Percentiles rank a stretch among this genome's conserved stretches.
These are phyloP conservation scores for Aurifilum marmelostoma DNA, from an alignment of 2,329 filamentous ascomycete genomes.

Conservation along the genomic window DNA sequence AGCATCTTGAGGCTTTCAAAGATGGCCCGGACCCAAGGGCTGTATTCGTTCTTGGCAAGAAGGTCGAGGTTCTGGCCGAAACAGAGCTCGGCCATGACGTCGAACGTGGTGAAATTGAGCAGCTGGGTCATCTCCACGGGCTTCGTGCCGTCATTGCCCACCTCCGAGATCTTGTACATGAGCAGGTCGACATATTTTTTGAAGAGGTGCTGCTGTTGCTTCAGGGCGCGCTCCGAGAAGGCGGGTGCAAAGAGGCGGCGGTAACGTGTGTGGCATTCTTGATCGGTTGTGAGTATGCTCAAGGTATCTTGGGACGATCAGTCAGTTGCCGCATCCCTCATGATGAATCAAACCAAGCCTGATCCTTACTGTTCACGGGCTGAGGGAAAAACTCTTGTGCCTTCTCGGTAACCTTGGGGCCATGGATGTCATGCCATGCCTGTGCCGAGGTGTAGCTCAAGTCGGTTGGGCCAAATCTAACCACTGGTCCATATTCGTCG, in stretches of 20 bases:
- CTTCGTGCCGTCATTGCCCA: constrained; percentile 21
- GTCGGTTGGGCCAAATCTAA: constrained; percentile 18
- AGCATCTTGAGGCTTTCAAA: constrained; percentile 34
- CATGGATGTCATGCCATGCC: constrained; percentile 33
- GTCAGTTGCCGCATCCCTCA: background rate
- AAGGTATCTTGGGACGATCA: constrained; percentile 21
- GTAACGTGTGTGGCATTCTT: constrained; percentile 31
- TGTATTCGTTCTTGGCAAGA: constrained; percentile 28
- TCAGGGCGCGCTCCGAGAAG: constrained; percentile 32
- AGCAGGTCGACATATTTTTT: constrained; percentile 43
- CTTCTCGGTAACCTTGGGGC: constrained; percentile 27
- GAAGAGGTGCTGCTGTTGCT: constrained; percentile 35
- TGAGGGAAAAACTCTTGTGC: constrained; percentile 30
- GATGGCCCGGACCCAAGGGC: constrained; percentile 32
- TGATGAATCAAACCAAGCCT: background rate
- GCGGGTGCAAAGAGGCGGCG: constrained; percentile 32
- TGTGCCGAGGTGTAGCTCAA: constrained; percentile 20
- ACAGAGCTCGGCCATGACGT: constrained; percentile 33
- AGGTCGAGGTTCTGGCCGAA: constrained; percentile 31
- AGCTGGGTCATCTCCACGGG: constrained; percentile 32
- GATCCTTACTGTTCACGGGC: constrained; percentile 30
- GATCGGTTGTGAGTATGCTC: constrained; percentile 30
- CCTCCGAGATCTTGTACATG: constrained; percentile 41
- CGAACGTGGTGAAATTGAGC: constrained; percentile 33
- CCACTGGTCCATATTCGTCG: constrained; percentile 21